These are phyloP conservation scores for Haplographium delicatum DNA, from an alignment of 495 filamentous ascomycete species.

Conservation along the genomic window DNA sequence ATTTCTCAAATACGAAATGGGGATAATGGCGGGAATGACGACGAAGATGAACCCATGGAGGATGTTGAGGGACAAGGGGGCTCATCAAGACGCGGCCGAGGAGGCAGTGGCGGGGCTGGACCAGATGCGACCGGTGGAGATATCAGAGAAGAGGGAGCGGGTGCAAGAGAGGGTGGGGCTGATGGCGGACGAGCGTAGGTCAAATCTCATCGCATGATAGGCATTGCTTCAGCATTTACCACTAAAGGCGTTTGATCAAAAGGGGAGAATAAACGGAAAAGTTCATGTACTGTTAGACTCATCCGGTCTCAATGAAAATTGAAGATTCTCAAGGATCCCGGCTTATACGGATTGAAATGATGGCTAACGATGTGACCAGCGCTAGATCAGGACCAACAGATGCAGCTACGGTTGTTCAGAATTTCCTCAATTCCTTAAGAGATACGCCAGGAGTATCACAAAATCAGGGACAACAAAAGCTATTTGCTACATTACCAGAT, in stretches of 20 bases:
- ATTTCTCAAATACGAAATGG: slow-evolving; percentile 56
- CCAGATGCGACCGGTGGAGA: slow-evolving; percentile 84
- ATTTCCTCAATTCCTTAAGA: slow-evolving; percentile 81
- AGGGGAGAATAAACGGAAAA: neutral
- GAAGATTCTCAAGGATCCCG: slow-evolving; percentile 8
- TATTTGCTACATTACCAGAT: slow-evolving; percentile 82
- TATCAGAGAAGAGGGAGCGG: slow-evolving; percentile 82
- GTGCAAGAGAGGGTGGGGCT: slow-evolving; percentile 82
- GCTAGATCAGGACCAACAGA: slow-evolving; percentile 24
- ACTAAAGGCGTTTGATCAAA: slow-evolving; percentile 24
- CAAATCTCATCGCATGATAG: slow-evolving; percentile 28
- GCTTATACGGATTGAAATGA: neutral
- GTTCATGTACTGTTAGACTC: slow-evolving; percentile 27
- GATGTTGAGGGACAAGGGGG: slow-evolving; percentile 68
- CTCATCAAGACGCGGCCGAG: slow-evolving; percentile 47
- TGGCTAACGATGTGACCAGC: slow-evolving; percentile 25
- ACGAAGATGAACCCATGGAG: slow-evolving; percentile 79
- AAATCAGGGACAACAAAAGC: slow-evolving; percentile 44
- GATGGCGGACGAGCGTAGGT: slow-evolving; percentile 99
- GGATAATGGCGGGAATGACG: slow-evolving; percentile 41
- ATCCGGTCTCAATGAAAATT: slow-evolving; percentile 21
- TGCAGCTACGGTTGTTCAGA: slow-evolving; percentile 57
- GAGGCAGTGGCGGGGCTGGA: slow-evolving; percentile 73
- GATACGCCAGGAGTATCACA: slow-evolving; percentile 41
- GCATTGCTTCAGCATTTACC: slow-evolving; percentile 21